Conservation (phyloP, 306 rosid species). For the Ormosia emarginata region DNA sequence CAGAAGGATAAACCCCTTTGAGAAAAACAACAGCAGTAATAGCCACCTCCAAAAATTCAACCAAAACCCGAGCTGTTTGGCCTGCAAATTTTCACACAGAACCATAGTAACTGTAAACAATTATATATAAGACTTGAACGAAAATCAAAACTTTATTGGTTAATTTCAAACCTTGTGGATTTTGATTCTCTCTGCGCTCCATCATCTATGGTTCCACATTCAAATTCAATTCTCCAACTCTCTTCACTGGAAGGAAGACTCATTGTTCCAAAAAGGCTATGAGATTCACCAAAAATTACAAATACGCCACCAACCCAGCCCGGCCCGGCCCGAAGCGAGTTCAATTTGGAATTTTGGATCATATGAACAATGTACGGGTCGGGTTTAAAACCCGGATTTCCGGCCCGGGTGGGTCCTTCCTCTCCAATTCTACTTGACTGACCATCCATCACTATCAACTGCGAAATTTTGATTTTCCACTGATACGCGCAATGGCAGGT, state of each 20-base stretch:
- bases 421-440: background rate
- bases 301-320: background rate
- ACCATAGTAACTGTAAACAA: background rate
- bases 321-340: background rate
- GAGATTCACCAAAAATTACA: background rate
- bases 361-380: background rate
- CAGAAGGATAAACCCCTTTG: slow-evolving; percentile 82
- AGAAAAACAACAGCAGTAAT: slow-evolving; percentile 68
- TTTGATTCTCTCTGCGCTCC: slow-evolving; percentile 57
- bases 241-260: background rate
- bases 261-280: background rate
- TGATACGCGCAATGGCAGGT: slow-evolving; percentile 30
- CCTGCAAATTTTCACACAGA: slow-evolving; percentile 37
- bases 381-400: background rate
- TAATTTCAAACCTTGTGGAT: slow-evolving; percentile 51
- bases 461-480: slow-evolving; percentile 13
- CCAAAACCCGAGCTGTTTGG: slow-evolving; percentile 57
- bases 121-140: background rate
- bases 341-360: background rate
- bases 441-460: background rate
- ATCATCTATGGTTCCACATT: slow-evolving; percentile 18
- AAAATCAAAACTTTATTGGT: background rate
- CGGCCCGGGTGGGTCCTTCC: background rate
- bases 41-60: slow-evolving; percentile 83
- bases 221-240: background rate